Evolutionary conservation across 176 grass and related monocot species (phyloP).

Genomic region (Elaeis guineensis): DNA sequence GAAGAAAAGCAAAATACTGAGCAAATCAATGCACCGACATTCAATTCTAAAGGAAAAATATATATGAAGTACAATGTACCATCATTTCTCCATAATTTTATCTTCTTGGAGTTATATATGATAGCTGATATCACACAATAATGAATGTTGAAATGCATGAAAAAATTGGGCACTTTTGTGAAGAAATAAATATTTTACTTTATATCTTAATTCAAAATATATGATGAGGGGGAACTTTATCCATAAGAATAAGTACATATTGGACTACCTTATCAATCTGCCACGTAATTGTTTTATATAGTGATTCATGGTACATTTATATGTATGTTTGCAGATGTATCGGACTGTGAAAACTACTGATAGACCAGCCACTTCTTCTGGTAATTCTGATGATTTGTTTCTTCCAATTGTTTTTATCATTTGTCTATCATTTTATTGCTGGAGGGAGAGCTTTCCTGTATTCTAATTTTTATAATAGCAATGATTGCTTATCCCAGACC

Average conservation of each 20-base stretch:
- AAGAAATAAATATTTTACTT: too few relatives aligned
- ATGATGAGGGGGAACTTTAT: too few relatives aligned
- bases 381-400: conserved; percentile 12
- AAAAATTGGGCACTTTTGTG: neutral
- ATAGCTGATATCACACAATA: conserved; percentile 31
- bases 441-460: too few relatives aligned
- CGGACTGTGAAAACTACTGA: conserved; percentile 92
- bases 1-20: neutral
- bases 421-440: too few relatives aligned
- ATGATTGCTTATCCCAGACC: conserved; percentile 21
- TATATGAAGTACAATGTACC: conserved; percentile 43
- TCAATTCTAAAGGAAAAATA: neutral
- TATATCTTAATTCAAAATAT: too few relatives aligned
- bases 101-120: conserved; percentile 25
- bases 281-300: too few relatives aligned
- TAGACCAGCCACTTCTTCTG: conserved; percentile 50
- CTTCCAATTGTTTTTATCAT: neutral
- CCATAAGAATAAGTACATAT: too few relatives aligned
- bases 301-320: too few relatives aligned
- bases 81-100: conserved; percentile 71
- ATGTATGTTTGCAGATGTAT: conserved; percentile 61
- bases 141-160: conserved; percentile 22
- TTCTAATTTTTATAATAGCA: too few relatives aligned
- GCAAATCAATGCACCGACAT: neutral
- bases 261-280: too few relatives aligned